Conservation (phyloP, 2,329 filamentous ascomycete species). For the Ophioceras dolichostomum region DNA sequence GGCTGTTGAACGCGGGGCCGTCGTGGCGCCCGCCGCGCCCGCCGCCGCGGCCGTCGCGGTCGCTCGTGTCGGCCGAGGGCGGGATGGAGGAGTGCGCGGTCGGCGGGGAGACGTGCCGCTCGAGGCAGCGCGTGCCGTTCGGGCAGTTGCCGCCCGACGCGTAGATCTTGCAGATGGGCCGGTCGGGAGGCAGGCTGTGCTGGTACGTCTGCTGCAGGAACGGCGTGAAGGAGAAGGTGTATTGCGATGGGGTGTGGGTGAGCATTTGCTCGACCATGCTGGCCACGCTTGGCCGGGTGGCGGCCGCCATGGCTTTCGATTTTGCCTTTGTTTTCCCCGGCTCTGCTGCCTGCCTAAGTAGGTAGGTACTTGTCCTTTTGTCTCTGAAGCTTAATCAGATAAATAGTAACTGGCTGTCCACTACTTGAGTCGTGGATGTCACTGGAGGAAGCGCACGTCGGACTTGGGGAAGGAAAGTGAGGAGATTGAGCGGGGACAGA, state of each 20-base stretch:
- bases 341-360: no score
- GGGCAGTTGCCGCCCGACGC: slow-evolving; percentile 70
- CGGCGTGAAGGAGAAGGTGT: slow-evolving; percentile 73
- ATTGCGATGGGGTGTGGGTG: slow-evolving; percentile 39
- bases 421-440: no score
- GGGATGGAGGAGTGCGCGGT: slow-evolving; percentile 15
- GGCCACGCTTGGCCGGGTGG: slow-evolving; percentile 1
- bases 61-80: slow-evolving; percentile 12
- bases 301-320: neutral
- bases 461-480: no score
- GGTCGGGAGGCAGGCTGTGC: slow-evolving; percentile 67
- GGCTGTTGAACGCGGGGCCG: slow-evolving; percentile 53
- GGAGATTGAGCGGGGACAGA: no score
- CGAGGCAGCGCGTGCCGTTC: slow-evolving; percentile 69
- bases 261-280: slow-evolving; percentile 35
- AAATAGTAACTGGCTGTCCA: no score
- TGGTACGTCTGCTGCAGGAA: slow-evolving; percentile 77
- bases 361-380: no score
- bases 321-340: neutral
- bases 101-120: slow-evolving; percentile 52
- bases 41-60: slow-evolving; percentile 16
- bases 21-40: slow-evolving; percentile 15
- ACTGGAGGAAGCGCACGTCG: no score
- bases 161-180: slow-evolving; percentile 78
- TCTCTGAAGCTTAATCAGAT: no score